Percentiles rank a stretch among this genome's conserved stretches.
Conservation (phyloP, 805 yeast species). For the Monosporozyma solicola region DNA sequence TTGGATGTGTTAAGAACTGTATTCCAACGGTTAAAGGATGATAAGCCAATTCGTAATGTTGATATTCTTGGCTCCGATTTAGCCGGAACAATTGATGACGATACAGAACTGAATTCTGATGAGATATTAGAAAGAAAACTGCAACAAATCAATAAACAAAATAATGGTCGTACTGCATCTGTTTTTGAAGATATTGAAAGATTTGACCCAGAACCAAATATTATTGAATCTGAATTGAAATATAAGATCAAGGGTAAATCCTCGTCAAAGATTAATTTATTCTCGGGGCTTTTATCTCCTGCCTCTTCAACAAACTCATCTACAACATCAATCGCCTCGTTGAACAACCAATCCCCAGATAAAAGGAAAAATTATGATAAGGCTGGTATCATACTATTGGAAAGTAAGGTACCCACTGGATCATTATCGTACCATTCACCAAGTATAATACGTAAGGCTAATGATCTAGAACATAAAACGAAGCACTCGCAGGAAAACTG, state of each 20-base stretch:
- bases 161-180: neutral
- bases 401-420: constrained; percentile 23
- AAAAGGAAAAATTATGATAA: constrained; percentile 5
- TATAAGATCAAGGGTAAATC: constrained; percentile 9
- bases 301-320: neutral
- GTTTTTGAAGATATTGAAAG: constrained; percentile 4
- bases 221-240: constrained; percentile 13
- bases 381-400: constrained; percentile 24
- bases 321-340: neutral
- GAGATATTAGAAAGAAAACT: constrained; percentile 21
- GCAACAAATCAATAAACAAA: constrained; percentile 11
- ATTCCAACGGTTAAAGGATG: constrained; percentile 9
- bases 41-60: constrained; percentile 9
- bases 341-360: neutral
- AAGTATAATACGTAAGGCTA: constrained; percentile 25
- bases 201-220: neutral
- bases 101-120: constrained; percentile 13
- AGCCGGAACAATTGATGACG: constrained; percentile 20
- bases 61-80: constrained; percentile 23
- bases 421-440: constrained; percentile 31
- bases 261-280: neutral
- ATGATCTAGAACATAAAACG: constrained; percentile 21
- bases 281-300: constrained; percentile 2
- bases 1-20: constrained; percentile 8
- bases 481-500: constrained; percentile 26